Evolutionary conservation across 148 eudicot genomes (phyloP).

Genomic region (Diospyros lotus): DNA sequence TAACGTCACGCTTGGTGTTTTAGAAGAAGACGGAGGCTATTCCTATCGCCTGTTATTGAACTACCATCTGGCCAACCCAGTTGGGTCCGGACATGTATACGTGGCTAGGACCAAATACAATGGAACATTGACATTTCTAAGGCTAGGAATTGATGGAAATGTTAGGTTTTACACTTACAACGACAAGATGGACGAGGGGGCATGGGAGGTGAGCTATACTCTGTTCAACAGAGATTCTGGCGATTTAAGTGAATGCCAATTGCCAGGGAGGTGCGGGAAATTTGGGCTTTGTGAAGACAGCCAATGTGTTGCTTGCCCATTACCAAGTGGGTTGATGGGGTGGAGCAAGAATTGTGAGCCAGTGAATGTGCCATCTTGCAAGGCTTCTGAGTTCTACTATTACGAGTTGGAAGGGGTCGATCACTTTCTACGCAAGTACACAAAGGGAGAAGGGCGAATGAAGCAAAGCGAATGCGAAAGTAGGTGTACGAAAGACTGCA

Average conservation of each 20-base stretch:
- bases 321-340: slow-evolving; percentile 42
- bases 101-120: slow-evolving; percentile 29
- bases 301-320: slow-evolving; percentile 66
- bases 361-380: slow-evolving; percentile 26
- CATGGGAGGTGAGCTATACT: slow-evolving; percentile 48
- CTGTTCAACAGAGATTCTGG: slow-evolving; percentile 25
- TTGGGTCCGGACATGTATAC: background rate
- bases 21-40: background rate
- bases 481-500: slow-evolving; percentile 60
- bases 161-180: slow-evolving; percentile 36
- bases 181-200: slow-evolving; percentile 17
- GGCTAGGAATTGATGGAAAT: slow-evolving; percentile 49
- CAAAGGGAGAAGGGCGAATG: slow-evolving; percentile 37
- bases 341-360: slow-evolving; percentile 52
- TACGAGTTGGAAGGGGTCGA: slow-evolving; percentile 55
- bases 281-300: slow-evolving; percentile 57
- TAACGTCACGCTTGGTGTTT: slow-evolving; percentile 9
- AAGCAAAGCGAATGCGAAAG: slow-evolving; percentile 22
- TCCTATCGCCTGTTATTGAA: background rate
- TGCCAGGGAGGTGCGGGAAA: slow-evolving; percentile 44
- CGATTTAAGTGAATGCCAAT: slow-evolving; percentile 34
- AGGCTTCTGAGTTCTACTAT: slow-evolving; percentile 30
- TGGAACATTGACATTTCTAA: slow-evolving; percentile 38
- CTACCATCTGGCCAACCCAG: background rate
- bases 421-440: slow-evolving; percentile 43